These are phyloP conservation scores for Botryosphaeria dothidea DNA, from an alignment of 2,329 filamentous ascomycete genomes.

Conservation along the genomic window DNA sequence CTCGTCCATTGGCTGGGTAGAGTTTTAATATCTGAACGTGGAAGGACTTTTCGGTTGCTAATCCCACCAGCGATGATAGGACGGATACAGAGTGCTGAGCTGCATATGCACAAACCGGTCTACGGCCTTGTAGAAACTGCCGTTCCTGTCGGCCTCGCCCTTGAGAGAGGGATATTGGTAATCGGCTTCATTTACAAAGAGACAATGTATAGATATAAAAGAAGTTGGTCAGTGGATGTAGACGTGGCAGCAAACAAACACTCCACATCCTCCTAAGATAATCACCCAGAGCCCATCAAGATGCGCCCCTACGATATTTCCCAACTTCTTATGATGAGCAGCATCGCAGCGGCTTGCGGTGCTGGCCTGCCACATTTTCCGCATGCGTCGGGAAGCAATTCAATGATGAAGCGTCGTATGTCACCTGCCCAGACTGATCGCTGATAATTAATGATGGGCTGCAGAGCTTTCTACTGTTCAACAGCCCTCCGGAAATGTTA, in stretches of 20 bases:
- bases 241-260: too few species aligned
- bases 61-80: too few species aligned
- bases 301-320: not conserved
- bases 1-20: too few species aligned
- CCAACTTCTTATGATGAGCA: not conserved
- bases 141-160: too few species aligned
- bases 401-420: not conserved
- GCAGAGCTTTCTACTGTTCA: not conserved
- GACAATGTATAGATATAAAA: not conserved
- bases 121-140: too few species aligned
- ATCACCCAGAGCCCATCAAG: not conserved
- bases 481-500: not conserved
- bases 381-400: not conserved
- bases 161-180: not conserved
- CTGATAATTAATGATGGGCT: not conserved
- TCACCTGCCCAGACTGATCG: not conserved
- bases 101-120: too few species aligned
- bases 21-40: too few species aligned
- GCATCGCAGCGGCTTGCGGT: not conserved
- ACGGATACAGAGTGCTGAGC: too few species aligned
- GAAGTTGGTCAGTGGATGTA: too few species aligned
- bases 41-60: too few species aligned
- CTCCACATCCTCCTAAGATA: too few species aligned
- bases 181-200: not conserved
- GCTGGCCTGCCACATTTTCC: not conserved